Base-by-base conservation (phyloP, 192 early-diverging fungal species). In the Diversispora epigaea region DNA sequence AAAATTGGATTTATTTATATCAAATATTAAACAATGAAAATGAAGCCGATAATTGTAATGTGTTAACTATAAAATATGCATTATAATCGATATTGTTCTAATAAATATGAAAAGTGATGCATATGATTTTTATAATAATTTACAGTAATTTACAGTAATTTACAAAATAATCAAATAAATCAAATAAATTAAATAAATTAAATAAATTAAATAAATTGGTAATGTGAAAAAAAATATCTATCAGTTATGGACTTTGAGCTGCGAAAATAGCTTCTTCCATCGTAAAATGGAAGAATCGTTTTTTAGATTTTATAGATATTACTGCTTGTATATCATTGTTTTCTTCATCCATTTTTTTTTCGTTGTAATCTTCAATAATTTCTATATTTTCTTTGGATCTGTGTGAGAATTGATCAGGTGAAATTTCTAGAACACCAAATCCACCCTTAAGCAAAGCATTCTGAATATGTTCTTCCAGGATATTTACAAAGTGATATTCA, bases 401-500 rank as follows among this genome's bases (percentile, higher is more conserved):
- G 39, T 0, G 4, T 65, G 40, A 9, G 12, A 17, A 0, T n/a
- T 65, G 14, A n/a, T 14, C 32, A 10, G 19, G 9, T 61, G 19
- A 19, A 10, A 4, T 10, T 2, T 19, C 19, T 2, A 2, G 58
- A 17, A 17, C 9, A 15, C 44, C 63, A 65, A 65, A 65, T n/a
- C 40, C 63, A 19, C 10, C 63, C 0, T 15, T 43, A n/a, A 41
- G 3, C 3, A 65, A 45, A 43, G 63, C 63, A 65, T 45, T 65
- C 19, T 65, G 63, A 44, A 65, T 11, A 15, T 41, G 22, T 45
- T 65, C 63, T 41, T 65, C 39, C 63, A 65, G 41, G 11, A 82
- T 77, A 60, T 69, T 69, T 8, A 72, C 77, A 77, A 82, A 82
- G 73, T 82, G 80, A 25, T 79, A 67, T 71, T 82, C 80, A 46